Evolutionary conservation across 495 filamentous ascomycete genomes (phyloP).

Genomic region (Wilcoxina mikolae): DNA sequence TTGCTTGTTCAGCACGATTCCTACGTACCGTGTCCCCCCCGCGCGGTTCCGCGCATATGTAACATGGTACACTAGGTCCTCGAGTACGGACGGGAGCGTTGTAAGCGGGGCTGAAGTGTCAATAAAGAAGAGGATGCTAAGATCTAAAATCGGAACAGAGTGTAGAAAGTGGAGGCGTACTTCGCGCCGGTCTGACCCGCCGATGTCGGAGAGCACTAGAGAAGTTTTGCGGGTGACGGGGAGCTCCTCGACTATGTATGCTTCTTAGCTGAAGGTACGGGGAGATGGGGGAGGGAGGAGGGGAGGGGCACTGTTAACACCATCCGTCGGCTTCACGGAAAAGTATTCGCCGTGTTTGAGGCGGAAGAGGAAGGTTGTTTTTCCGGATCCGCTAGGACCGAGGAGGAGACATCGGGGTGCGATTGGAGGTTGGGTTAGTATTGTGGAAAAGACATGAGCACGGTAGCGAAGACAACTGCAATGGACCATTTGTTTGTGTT

Average conservation of each 20-base stretch:
- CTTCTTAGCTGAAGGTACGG: conserved; percentile 4
- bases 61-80: conserved; percentile 18
- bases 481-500: background rate
- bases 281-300: background rate
- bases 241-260: conserved; percentile 18
- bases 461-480: background rate
- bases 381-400: conserved; percentile 20
- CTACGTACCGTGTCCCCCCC: conserved; percentile 17
- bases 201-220: conserved; percentile 21
- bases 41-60: conserved; percentile 14
- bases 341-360: conserved; percentile 19
- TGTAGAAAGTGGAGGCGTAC: conserved; percentile 21
- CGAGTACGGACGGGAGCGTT: conserved; percentile 11
- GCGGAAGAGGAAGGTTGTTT: conserved; percentile 21
- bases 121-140: conserved; percentile 23
- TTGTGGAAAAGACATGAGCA: background rate
- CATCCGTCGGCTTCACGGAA: conserved; percentile 12
- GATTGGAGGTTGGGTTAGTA: conserved; percentile 1
- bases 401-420: conserved; percentile 18
- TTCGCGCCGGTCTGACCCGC: conserved; percentile 18
- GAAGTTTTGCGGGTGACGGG: conserved; percentile 14
- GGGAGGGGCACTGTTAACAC: conserved; percentile 13
- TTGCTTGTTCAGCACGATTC: conserved; percentile 24
- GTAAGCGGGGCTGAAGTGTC: conserved; percentile 11
- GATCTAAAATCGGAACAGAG: conserved; percentile 5